Base-by-base conservation (phyloP, 305 asterid species). In the Fraxinus dipetala region DNA sequence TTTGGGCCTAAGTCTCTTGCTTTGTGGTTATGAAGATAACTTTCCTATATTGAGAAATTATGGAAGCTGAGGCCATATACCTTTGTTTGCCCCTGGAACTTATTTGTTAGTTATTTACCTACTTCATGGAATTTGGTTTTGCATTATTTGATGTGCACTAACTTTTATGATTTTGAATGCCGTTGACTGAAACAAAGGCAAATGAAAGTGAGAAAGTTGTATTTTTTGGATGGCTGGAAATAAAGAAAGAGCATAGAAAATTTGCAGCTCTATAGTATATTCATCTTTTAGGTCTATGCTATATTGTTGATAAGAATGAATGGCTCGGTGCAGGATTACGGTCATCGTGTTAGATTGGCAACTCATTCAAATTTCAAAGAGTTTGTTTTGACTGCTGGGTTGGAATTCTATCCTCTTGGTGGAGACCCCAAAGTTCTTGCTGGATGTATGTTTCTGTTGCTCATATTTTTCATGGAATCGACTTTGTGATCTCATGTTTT, bases 391-490 rank as follows among this genome's bases (percentile, higher is more conserved):
- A 88, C 97, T 69, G 87, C 98, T 77, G 98, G 99, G 63, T 88
- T 95, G 94, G 99, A 95, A 87, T 95, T 95, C 85, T 93, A 93
- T 91, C 98, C 99, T 80, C 97, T 95, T 20, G 98, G 99, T 13
- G 99, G 97, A 14, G 99, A 95, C 88, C 99, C 99, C 73, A 93
- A 91, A 93, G 90, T 93, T 87, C 97, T 95, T 85, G 99, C 99
- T 1, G 99, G 90, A 86, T 94, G 99, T 94, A 92, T 81, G 97
- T 89, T 82, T 83, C 84, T 82, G 78, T 35, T 76, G 72, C 79
- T 77, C 79, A 65, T 84, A 35, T 18, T 26, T 78, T 26, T 72
- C 31, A 72, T 26, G 26, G 48, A 76, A 84, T 78, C 59, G 82
- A 54, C 75, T 79, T 70, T 72, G 59, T 76, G 80, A 72, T 81